Evolutionary conservation across 2,329 filamentous ascomycete genomes (phyloP), one percentile per base, ranked within the genome.

Genomic region (Xylaria sp.): DNA sequence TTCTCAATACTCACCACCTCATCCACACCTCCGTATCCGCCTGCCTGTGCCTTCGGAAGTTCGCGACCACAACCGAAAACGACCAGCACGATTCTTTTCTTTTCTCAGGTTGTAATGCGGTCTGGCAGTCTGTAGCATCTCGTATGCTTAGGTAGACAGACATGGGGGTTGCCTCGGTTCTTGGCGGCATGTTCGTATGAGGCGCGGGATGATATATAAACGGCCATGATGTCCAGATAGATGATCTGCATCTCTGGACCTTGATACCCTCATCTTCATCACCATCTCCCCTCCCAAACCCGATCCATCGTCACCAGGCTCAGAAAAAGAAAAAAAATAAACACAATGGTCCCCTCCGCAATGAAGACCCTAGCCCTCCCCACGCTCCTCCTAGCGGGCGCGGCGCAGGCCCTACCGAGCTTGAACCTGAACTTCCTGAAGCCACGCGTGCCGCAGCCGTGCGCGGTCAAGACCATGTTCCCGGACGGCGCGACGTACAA

Each of bases 311-410:
- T 61, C 34, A 30, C n/a, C 47, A 61, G 58, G 58, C 58, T 53
- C 47, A 53, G 19, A 53, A 53, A 61, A 60, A 34, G 47, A 9
- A 42, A 45, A 57, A 45, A 55, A 48, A 48, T 39, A 63, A 56
- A 56, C 61, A 57, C 42, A 57, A 63, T 63, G 61, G 42, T 42
- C 53, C 51, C 27, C 42, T 63, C 42, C 53, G 12, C 39, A 50
- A 63, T 63, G 53, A 63, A 57, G 61, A 56, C 42, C 27, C 61
- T 63, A 39, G 61, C 61, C 42, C 51, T 63, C 42, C 61, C 61
- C 51, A n/a, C 30, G 30, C 61, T 63, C 61, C 53, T 64, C 53
- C 32, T 64, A 51, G 61, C 61, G 19, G 53, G 61, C 36, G 42
- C 42, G 53, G 61, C 32, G 61, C 61, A 64, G 42, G 53, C 53